Percentiles rank a stretch among this genome's conserved stretches.
Conservation (phyloP, 495 filamentous ascomycete genomes). For the Poronia punctata region DNA sequence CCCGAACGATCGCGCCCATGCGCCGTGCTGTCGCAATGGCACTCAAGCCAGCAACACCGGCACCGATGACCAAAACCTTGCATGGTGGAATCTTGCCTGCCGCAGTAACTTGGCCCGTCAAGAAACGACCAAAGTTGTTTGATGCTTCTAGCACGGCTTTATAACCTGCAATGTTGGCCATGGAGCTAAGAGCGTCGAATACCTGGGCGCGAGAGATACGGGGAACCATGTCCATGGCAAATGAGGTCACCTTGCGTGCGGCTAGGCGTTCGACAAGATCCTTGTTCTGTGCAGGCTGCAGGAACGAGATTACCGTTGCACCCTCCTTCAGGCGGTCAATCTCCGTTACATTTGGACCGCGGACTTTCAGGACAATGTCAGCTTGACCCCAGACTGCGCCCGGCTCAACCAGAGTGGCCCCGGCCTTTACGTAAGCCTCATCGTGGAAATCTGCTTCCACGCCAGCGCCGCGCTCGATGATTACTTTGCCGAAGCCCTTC, state of each 20-base stretch:
- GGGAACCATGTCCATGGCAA: slow-evolving; percentile 82
- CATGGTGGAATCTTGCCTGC: slow-evolving; percentile 76
- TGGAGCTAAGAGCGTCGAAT: slow-evolving; percentile 75
- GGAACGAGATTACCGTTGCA: slow-evolving; percentile 64
- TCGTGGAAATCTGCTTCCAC: slow-evolving; percentile 64
- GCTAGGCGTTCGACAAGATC: slow-evolving; percentile 60
- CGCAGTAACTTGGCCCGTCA: slow-evolving; percentile 78
- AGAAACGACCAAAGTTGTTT: slow-evolving; percentile 72
- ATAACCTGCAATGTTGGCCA: slow-evolving; percentile 85
- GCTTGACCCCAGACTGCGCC: slow-evolving; percentile 57
- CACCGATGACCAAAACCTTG: slow-evolving; percentile 77
- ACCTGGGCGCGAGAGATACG: slow-evolving; percentile 75
- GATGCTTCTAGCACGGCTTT: slow-evolving; percentile 78
- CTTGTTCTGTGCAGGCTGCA: slow-evolving; percentile 68
- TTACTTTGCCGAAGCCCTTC: slow-evolving; percentile 66
- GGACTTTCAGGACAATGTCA: slow-evolving; percentile 74
- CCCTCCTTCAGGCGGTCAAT: slow-evolving; percentile 53
- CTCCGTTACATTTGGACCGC: slow-evolving; percentile 60
- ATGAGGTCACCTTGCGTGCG: slow-evolving; percentile 54
- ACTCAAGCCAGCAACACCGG: slow-evolving; percentile 72
- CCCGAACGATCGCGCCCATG: slow-evolving; percentile 76
- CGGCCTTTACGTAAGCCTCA: slow-evolving; percentile 61
- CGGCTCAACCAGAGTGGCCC: slow-evolving; percentile 61
- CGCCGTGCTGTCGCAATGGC: slow-evolving; percentile 74
- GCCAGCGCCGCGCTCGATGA: slow-evolving; percentile 72